Evolutionary conservation across 108 stramenopile genomes (phyloP).

Genomic region (Nitzschia inconspicua): DNA sequence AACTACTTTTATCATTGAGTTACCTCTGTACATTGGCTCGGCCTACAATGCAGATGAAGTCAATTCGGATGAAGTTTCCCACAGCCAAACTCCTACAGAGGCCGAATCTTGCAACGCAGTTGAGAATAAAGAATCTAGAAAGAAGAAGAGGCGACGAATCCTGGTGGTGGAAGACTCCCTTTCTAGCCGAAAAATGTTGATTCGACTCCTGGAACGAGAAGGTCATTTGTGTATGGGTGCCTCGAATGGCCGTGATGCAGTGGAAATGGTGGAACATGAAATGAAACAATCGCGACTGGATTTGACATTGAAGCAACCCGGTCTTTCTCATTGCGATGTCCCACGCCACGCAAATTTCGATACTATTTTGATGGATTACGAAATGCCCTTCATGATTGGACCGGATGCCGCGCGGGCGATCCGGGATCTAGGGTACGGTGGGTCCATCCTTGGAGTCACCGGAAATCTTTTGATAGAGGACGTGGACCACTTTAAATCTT

Average conservation of each 20-base stretch:
- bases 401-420: constrained; percentile 31
- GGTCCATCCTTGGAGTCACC: constrained; percentile 41
- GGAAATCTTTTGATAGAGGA: constrained; percentile 41
- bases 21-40: constrained; percentile 40
- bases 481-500: constrained; percentile 28
- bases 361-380: constrained; percentile 37
- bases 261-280: constrained; percentile 24
- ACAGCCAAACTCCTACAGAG: background rate
- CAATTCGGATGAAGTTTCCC: background rate
- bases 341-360: constrained; percentile 11
- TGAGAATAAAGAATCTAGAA: background rate
- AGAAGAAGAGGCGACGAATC: background rate
- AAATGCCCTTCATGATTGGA: constrained; percentile 46
- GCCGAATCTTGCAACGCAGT: background rate
- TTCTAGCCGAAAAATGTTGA: constrained; percentile 39
- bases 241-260: constrained; percentile 30
- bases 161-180: constrained; percentile 35
- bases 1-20: constrained; percentile 39
- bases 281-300: background rate
- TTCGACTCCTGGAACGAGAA: constrained; percentile 24
- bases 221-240: constrained; percentile 35
- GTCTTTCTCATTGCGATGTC: too few relatives aligned
- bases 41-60: background rate
- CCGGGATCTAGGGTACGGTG: constrained; percentile 32
- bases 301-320: background rate